These are phyloP conservation scores for Phaeomoniella chlamydospora DNA, from an alignment of 2,329 filamentous ascomycete genomes.

Conservation along the genomic window DNA sequence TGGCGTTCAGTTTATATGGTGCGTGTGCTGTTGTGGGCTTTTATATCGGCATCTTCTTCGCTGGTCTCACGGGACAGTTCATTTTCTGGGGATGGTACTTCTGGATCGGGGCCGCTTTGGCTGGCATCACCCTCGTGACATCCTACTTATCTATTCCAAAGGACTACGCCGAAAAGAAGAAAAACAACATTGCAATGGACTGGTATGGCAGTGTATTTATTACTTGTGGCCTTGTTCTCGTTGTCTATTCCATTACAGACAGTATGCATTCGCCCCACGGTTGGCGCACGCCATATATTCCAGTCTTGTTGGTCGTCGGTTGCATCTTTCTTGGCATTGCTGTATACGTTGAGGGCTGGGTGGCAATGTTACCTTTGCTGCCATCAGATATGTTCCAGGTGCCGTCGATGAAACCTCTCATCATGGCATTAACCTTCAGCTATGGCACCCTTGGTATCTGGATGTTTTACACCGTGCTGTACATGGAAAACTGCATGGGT, in stretches of 20 bases:
- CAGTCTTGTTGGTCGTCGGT: constrained; percentile 48
- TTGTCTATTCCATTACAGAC: constrained; percentile 62
- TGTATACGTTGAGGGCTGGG: constrained; percentile 57
- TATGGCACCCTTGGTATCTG: constrained; percentile 56
- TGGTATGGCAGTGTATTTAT: constrained; percentile 48
- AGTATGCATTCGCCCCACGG: constrained; percentile 51
- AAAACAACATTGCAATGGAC: constrained; percentile 45
- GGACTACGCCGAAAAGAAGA: constrained; percentile 19
- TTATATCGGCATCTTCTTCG: constrained; percentile 46
- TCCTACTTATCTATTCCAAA: constrained; percentile 35
- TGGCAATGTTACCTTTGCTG: constrained; percentile 52
- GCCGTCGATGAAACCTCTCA: constrained; percentile 51
- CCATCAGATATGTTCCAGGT: constrained; percentile 54
- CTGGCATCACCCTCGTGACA: constrained; percentile 26
- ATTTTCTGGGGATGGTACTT: constrained; percentile 52
- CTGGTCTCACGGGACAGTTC: constrained; percentile 40
- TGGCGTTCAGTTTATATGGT: constrained; percentile 46
- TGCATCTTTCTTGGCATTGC: constrained; percentile 41
- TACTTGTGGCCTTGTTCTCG: constrained; percentile 48
- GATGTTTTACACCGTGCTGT: constrained; percentile 54
- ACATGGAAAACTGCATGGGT: constrained; percentile 41
- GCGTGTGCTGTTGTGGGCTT: constrained; percentile 32
- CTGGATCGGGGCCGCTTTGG: constrained; percentile 44
- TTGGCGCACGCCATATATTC: constrained; percentile 59
- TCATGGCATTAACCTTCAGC: constrained; percentile 44